Conservation (phyloP, 1,284 basidiomycete genomes). For the Ceratobasidium sp. region DNA sequence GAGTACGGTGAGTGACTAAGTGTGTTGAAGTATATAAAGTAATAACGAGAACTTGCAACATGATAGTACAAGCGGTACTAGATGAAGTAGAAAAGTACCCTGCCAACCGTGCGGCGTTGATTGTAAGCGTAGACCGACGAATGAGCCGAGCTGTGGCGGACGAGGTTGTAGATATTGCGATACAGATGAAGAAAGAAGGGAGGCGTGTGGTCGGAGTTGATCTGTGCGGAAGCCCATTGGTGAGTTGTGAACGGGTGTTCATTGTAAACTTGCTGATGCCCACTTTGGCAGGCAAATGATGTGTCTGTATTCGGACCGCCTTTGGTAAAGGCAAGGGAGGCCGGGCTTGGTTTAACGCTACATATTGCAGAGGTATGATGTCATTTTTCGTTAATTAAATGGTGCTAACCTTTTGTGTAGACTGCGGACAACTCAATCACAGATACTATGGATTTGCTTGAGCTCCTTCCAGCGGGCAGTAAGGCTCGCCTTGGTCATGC, state of each 20-base stretch:
- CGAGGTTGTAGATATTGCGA: slow-evolving; percentile 70
- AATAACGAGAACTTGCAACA: slow-evolving; percentile 61
- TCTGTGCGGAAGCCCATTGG: slow-evolving; percentile 77
- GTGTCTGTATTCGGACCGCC: slow-evolving; percentile 64
- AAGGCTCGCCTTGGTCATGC: slow-evolving; percentile 75
- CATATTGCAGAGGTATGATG: slow-evolving; percentile 79
- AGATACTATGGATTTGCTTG: slow-evolving; percentile 73
- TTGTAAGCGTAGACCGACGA: slow-evolving; percentile 76
- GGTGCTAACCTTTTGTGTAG: slow-evolving; percentile 53
- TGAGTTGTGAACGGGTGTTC: slow-evolving; percentile 50
- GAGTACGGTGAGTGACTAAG: slow-evolving; percentile 31
- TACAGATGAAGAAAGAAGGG: slow-evolving; percentile 65
- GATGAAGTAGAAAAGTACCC: slow-evolving; percentile 69
- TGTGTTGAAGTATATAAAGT: background rate
- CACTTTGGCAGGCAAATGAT: slow-evolving; percentile 52
- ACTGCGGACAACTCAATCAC: slow-evolving; percentile 62
- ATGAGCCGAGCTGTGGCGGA: slow-evolving; percentile 64
- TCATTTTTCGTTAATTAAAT: background rate
- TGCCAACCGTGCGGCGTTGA: slow-evolving; percentile 64
- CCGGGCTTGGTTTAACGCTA: slow-evolving; percentile 73
- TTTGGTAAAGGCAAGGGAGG: slow-evolving; percentile 66
- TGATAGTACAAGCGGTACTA: slow-evolving; percentile 74
- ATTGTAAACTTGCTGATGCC: background rate
- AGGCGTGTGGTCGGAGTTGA: slow-evolving; percentile 79
- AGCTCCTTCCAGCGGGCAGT: slow-evolving; percentile 60